Evolutionary conservation across 2,329 filamentous ascomycete species (phyloP).

Genomic region (Fusarium continuum): DNA sequence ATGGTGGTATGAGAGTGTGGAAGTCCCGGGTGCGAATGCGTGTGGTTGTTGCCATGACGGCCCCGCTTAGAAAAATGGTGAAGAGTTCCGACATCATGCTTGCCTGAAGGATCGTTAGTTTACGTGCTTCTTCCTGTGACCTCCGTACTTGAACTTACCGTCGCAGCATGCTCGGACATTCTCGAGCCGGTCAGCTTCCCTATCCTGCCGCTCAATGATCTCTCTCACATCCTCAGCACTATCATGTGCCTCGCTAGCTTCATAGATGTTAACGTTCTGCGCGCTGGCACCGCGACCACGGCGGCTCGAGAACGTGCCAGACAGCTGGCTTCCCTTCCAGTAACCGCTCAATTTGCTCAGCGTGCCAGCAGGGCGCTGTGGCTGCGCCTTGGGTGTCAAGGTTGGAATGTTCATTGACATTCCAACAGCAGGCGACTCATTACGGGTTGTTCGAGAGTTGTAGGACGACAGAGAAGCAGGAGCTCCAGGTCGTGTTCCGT

Average conservation of each 20-base stretch:
- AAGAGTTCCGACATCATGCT: slow-evolving; percentile 76
- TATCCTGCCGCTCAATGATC: slow-evolving; percentile 80
- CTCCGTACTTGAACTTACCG: slow-evolving; percentile 71
- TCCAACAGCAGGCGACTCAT: slow-evolving; percentile 66
- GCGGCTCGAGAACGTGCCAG: slow-evolving; percentile 63
- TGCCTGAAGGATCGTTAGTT: slow-evolving; percentile 58
- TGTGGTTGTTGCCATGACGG: slow-evolving; percentile 50
- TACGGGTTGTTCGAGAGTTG: slow-evolving; percentile 76
- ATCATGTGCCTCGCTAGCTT: slow-evolving; percentile 72
- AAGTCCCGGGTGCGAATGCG: slow-evolving; percentile 50
- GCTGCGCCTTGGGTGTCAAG: slow-evolving; percentile 59
- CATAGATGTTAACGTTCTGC: slow-evolving; percentile 62
- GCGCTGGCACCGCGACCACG: slow-evolving; percentile 61
- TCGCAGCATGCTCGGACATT: slow-evolving; percentile 98
- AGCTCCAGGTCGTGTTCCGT: slow-evolving; percentile 59
- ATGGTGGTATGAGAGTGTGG: slow-evolving; percentile 50
- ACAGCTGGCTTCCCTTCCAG: slow-evolving; percentile 59
- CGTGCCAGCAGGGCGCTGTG: slow-evolving; percentile 55
- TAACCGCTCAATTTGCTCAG: slow-evolving; percentile 69
- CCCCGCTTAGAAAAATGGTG: slow-evolving; percentile 58
- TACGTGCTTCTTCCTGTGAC: slow-evolving; percentile 19
- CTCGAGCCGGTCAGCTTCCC: slow-evolving; percentile 82
- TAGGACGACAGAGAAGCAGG: slow-evolving; percentile 80
- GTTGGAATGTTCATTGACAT: slow-evolving; percentile 64
- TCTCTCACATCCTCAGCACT: slow-evolving; percentile 84